Base-by-base conservation (phyloP, 768 basidiomycete genomes). In the Auriculariales sp. region DNA sequence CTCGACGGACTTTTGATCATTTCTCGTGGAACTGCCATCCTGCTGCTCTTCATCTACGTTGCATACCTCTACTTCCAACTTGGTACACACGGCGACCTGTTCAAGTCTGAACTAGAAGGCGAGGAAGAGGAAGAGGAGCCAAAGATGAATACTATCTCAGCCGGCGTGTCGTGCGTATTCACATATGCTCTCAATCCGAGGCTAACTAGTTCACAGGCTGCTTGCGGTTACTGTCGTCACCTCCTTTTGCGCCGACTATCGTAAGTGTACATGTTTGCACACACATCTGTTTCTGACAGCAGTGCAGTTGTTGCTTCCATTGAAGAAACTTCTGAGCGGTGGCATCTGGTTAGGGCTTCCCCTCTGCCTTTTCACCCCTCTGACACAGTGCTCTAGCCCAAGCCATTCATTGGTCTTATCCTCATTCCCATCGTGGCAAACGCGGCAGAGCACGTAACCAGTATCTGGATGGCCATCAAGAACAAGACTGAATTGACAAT, bases 401-500 rank as follows among this genome's bases (percentile, higher is more conserved):
- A 87, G 63, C 57, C 79, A 0, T 91, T 92, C 67, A 90, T 91
- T 56, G 87, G 87, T 61, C 63, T 92, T 12, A 87, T 93, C 56
- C 68, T 95, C 28, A 68, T 95, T 3, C 90, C 91, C 3, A 81
- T 95, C 47, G 91, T 93, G 36, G 77, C 81, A 1, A 88, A 87
- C 60, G 83, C 84, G 15, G 85, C 87, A 15, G 91, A 94, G 63
- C 90, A 95, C 61, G 67, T 71, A 35, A 73, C 71, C 10, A 50
- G 49, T n/a, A 47, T 52, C 47, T 49, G 30, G 27, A 47, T 48
- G 46, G 29, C 48, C 30, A 47, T 49, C 25, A 34, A 49, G 59
- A 64, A 71, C 54, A 78, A 81, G 58, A 80, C 78, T 71, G 73
- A 78, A 56, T 63, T 82, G 46, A 86, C 88, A 0, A 86, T 91